Evolutionary conservation across 2,329 filamentous ascomycete species (phyloP), one percentile per base, ranked within the genome.

Genomic region (Helotiales sp.): DNA sequence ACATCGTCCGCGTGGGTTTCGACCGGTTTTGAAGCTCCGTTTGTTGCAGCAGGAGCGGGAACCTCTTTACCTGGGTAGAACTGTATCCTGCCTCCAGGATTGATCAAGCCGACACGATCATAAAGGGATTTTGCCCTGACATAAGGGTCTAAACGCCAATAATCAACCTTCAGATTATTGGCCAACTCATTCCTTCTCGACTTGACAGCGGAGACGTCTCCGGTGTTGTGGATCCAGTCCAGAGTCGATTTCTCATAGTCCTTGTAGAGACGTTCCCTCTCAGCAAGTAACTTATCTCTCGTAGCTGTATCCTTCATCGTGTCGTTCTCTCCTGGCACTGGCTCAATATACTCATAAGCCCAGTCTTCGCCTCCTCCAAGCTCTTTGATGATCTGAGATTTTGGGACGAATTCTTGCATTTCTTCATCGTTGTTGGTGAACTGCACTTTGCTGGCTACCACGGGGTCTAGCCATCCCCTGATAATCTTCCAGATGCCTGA

Each of bases 401-500:
- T 79, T 10, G 85, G 81, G 56, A 99, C 88, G 71, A 88, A 97
- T 55, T 86, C 79, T 63, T 89, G 84, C 53, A 99, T 79, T 53
- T 97, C 93, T 54, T 88, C 82, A 55, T 86, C 77, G 65, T 85
- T 91, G 70, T 91, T 95, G 57, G 90, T 95, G 73, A 98, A 98
- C 72, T 97, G 87, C 19, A 99, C 89, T 75, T 99, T 99, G 70
- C 84, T 82, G 24, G 95, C 95, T 27, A 99, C 93, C 3, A 99
- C 93, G 1, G 95, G 95, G 72, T 99, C 95, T 34, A 99, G 84
- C 95, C 95, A 99, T 66, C 93, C 92, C 63, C 86, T 87, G 71
- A 99, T 96, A 63, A 99, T 90, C 72, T 86, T 92, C 95, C 93
- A 98, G 63, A 98, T 90, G n/a, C 90, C 89, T 90, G 58, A 5